Evolutionary conservation across 2,329 filamentous ascomycete species (phyloP).

Genomic region (Colletotrichum nymphaeae): DNA sequence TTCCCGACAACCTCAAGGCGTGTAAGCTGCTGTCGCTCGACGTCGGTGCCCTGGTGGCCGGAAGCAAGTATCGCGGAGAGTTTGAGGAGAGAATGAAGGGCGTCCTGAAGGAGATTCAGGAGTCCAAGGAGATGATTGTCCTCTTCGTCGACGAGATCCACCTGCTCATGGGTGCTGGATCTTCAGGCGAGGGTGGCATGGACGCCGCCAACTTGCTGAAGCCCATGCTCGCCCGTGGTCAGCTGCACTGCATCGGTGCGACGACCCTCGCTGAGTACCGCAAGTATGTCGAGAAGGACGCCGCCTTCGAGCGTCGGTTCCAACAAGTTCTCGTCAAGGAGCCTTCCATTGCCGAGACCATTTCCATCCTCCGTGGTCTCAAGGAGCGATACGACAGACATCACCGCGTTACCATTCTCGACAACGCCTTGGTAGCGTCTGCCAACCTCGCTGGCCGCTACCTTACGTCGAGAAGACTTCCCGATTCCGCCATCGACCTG

Average conservation of each 20-base stretch:
- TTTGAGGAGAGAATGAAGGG: slow-evolving; percentile 99
- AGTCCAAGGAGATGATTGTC: slow-evolving; percentile 96
- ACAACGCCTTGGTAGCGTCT: slow-evolving; percentile 90
- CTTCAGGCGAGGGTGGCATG: slow-evolving; percentile 97
- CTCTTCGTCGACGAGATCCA: slow-evolving; percentile 99
- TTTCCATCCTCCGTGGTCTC: slow-evolving; percentile 97
- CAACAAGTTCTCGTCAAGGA: slow-evolving; percentile 98
- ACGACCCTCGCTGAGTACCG: slow-evolving; percentile 96
- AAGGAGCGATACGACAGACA: slow-evolving; percentile 99
- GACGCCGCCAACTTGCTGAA: slow-evolving; percentile 98
- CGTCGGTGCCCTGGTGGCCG: slow-evolving; percentile 93
- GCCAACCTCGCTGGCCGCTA: slow-evolving; percentile 95
- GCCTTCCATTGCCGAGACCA: slow-evolving; percentile 86
- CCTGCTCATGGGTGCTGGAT: slow-evolving; percentile 95
- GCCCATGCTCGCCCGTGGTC: slow-evolving; percentile 96
- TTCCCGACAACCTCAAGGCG: slow-evolving; percentile 92
- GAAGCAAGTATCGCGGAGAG: slow-evolving; percentile 98
- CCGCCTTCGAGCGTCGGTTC: slow-evolving; percentile 97
- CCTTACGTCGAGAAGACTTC: slow-evolving; percentile 88
- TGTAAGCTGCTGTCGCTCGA: slow-evolving; percentile 96
- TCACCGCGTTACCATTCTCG: slow-evolving; percentile 96
- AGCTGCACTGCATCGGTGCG: slow-evolving; percentile 97
- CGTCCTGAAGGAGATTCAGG: slow-evolving; percentile 94
- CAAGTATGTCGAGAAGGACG: slow-evolving; percentile 99
- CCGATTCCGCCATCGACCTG: slow-evolving; percentile 95